phyloP scores from a whole-genome alignment of 768 basidiomycete species.

The Dendrothele bispora region DNA sequence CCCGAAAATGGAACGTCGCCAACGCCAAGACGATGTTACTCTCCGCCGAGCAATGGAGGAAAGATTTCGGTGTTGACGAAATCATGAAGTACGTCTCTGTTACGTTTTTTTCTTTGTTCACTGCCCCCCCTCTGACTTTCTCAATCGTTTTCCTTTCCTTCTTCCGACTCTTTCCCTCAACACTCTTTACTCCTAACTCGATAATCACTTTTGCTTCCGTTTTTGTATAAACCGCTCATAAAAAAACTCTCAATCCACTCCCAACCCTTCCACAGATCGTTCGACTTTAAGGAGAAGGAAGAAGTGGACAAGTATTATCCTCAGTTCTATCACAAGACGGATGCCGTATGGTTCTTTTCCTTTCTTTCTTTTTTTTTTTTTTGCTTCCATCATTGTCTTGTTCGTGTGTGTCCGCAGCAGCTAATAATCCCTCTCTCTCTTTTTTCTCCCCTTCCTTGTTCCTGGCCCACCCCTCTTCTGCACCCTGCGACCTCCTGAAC shows the following conservation, averaged over 20 bases:
- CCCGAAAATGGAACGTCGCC: conserved; percentile 85
- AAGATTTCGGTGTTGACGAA: conserved; percentile 79
- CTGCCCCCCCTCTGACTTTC: not conserved
- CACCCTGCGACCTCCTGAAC: too few species aligned
- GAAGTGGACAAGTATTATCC: conserved; percentile 93
- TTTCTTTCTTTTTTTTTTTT: not conserved
- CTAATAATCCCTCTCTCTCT: not conserved
- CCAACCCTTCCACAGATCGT: conserved; percentile 57
- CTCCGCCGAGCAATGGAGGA: conserved; percentile 85
- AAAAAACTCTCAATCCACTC: not conserved
- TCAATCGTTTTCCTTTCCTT: too few species aligned
- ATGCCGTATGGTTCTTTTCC: conserved; percentile 59
- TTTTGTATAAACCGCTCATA: not conserved
- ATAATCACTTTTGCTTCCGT: too few species aligned
- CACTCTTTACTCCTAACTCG: too few species aligned
- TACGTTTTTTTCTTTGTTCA: conserved; percentile 3
- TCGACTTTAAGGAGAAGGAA: conserved; percentile 81
- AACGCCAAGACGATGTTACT: conserved; percentile 85
- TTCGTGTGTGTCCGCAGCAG: too few species aligned
- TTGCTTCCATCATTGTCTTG: too few species aligned
- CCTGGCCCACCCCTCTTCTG: too few species aligned
- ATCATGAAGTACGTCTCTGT: conserved; percentile 53
- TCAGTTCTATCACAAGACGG: conserved; percentile 94
- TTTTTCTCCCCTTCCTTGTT: not conserved
- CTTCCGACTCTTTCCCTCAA: too few species aligned